Percentiles rank a stretch among this genome's conserved stretches.
Evolutionary conservation across 176 grass and related monocot genomes (phyloP).

Genomic region (Urochloa ruziziensis): DNA sequence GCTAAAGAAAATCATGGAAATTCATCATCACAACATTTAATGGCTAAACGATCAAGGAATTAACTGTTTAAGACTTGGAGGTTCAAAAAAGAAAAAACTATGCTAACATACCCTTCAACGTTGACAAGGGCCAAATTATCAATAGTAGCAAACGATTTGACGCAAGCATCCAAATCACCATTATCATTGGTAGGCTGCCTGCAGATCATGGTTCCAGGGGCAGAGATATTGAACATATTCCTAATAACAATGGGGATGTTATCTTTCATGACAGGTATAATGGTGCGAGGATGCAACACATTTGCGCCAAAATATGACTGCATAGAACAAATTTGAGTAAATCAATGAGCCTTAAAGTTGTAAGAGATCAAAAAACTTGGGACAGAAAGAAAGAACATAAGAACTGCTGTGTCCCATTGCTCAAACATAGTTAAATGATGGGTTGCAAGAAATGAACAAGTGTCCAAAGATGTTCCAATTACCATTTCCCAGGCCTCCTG

Average conservation of each 20-base stretch:
- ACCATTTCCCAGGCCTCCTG: constrained; percentile 99
- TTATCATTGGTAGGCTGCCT: constrained; percentile 64
- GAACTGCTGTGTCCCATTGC: neutral
- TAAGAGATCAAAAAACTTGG: constrained; percentile 18
- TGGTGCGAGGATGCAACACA: constrained; percentile 95
- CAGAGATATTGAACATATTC: constrained; percentile 91
- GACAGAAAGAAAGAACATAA: constrained; percentile 21
- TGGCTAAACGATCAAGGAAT: constrained; percentile 2
- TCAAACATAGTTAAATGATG: neutral
- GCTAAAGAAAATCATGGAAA: neutral
- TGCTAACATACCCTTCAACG: constrained; percentile 81
- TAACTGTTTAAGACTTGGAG: neutral
- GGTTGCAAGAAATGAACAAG: neutral
- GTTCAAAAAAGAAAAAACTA: constrained; percentile 9
- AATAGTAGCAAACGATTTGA: constrained; percentile 97
- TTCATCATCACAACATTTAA: neutral
- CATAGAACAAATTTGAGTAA: constrained; percentile 39
- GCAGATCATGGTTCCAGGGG: constrained; percentile 85
- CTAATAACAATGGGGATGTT: constrained; percentile 92
- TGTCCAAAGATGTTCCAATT: constrained; percentile 30
- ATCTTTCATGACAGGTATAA: constrained; percentile 97
- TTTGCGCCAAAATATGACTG: constrained; percentile 98
- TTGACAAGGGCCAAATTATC: constrained; percentile 97
- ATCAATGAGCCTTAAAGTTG: constrained; percentile 1
- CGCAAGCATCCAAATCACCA: constrained; percentile 74